These are phyloP conservation scores for Colletotrichum tropicale DNA, from an alignment of 2,329 filamentous ascomycete genomes.

Conservation along the genomic window DNA sequence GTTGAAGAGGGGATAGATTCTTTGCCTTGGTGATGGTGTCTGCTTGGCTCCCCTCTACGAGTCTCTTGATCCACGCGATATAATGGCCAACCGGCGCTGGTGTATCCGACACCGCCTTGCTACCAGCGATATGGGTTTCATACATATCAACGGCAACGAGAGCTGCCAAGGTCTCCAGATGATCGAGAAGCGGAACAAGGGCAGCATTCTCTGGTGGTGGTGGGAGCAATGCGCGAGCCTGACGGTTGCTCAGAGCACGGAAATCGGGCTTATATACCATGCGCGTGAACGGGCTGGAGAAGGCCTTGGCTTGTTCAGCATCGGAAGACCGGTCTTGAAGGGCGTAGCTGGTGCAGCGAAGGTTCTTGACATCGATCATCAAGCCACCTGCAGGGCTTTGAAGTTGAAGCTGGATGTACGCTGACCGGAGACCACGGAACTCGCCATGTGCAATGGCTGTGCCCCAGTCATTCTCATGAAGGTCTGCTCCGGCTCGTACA, in stretches of 20 bases:
- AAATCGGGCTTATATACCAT: background rate
- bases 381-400: background rate
- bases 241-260: background rate
- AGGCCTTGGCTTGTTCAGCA: background rate
- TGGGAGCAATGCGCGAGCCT: background rate
- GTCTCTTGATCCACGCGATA: background rate
- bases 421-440: background rate
- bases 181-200: background rate
- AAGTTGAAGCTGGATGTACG: background rate
- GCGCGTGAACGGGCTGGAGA: background rate
- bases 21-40: background rate
- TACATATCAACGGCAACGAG: background rate
- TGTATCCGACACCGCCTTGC: background rate
- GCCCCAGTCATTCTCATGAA: background rate
- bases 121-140: background rate
- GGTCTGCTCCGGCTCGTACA: background rate
- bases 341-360: background rate
- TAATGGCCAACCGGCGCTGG: background rate
- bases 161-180: background rate
- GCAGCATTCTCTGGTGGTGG: background rate
- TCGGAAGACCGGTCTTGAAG: background rate
- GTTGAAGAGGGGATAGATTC: background rate
- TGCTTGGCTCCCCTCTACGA: background rate
- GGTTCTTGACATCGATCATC: background rate
- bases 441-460: background rate